Conservation (phyloP, 2,329 filamentous ascomycete genomes). For the Colletotrichum acutatum region DNA sequence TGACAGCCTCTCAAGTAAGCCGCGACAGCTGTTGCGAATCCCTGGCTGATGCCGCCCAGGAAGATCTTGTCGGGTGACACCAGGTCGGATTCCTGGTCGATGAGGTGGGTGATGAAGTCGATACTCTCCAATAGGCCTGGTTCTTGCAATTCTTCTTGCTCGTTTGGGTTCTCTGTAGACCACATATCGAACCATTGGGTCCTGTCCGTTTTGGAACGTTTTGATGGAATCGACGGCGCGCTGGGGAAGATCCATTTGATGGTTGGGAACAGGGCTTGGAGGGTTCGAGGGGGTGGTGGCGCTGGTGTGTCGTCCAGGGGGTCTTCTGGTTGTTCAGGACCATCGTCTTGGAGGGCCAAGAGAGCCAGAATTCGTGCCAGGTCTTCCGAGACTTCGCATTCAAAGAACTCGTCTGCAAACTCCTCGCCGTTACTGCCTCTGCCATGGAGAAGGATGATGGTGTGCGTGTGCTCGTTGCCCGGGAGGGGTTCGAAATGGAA, state of each 20-base stretch:
- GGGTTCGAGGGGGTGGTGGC: constrained; percentile 32
- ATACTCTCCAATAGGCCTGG: constrained; percentile 40
- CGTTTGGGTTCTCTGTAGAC: constrained; percentile 31
- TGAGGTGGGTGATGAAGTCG: constrained; percentile 31
- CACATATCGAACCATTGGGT: constrained; percentile 46
- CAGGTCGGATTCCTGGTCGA: constrained; percentile 39
- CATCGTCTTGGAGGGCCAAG: not conserved
- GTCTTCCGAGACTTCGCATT: constrained; percentile 43
- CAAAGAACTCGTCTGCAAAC: constrained; percentile 54
- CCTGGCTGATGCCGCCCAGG: constrained; percentile 46
- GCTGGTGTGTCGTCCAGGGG: too few species aligned
- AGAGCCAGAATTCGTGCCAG: not conserved
- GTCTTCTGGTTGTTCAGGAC: not conserved
- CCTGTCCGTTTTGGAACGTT: constrained; percentile 38
- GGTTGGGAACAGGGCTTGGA: constrained; percentile 38
- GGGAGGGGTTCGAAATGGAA: not conserved
- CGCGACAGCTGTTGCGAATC: constrained; percentile 42
- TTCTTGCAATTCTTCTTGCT: constrained; percentile 38
- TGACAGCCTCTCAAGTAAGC: constrained; percentile 27
- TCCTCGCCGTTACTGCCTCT: constrained; percentile 51
- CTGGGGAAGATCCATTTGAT: constrained; percentile 45
- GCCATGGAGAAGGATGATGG: constrained; percentile 58
- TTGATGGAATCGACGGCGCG: constrained; percentile 34
- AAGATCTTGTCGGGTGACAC: constrained; percentile 41
- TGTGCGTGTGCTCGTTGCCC: constrained; percentile 50